Evolutionary conservation across 306 rosid genomes (phyloP).

Genomic region (Dalbergia cochinchinensis): DNA sequence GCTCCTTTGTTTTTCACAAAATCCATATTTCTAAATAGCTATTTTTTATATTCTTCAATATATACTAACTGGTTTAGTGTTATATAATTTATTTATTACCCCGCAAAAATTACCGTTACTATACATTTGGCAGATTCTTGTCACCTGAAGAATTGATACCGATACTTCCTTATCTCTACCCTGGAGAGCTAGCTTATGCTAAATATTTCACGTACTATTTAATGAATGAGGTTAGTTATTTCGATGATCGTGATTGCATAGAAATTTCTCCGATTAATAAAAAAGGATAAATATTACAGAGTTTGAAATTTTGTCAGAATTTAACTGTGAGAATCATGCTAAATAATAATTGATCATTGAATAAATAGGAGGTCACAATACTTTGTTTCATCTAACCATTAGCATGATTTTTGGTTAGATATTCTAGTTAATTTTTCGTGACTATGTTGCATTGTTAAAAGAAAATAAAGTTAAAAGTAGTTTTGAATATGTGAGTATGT

Average conservation of each 20-base stretch:
- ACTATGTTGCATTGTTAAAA: neutral
- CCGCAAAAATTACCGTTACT: neutral
- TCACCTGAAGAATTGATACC: slow-evolving; percentile 74
- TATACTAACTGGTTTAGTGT: neutral
- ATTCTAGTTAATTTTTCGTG: neutral
- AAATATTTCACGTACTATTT: slow-evolving; percentile 65
- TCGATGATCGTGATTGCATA: neutral
- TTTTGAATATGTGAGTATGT: slow-evolving; percentile 4
- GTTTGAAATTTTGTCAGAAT: no score
- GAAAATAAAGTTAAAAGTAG: neutral
- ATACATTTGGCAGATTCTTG: slow-evolving; percentile 54
- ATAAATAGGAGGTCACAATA: no score
- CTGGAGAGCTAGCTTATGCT: slow-evolving; percentile 79
- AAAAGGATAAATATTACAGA: no score
- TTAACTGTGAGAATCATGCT: no score
- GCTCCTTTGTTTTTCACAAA: no score
- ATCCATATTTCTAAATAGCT: no score
- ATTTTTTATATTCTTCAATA: neutral
- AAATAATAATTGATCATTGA: no score
- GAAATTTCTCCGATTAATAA: no score
- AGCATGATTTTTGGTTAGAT: no score
- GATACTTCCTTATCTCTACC: slow-evolving; percentile 61
- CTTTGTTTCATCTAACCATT: no score
- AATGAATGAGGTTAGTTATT: slow-evolving; percentile 64
- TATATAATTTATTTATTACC: neutral